Evolutionary conservation across 2,329 filamentous ascomycete species (phyloP).

Genomic region (Aspergillus fumigatus): DNA sequence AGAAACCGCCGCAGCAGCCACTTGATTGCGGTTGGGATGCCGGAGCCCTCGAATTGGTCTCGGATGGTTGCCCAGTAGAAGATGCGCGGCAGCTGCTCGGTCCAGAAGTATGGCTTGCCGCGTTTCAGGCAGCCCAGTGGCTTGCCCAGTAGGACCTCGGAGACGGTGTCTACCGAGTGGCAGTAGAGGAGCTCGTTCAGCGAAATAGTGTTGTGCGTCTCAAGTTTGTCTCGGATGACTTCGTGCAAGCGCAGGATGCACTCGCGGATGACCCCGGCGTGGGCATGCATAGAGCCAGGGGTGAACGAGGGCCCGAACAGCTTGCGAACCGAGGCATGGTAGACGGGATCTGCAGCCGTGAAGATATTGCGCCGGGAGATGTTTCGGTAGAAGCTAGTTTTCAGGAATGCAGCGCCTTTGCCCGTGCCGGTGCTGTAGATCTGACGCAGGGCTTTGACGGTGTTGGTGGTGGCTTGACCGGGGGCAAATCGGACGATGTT

Average conservation of each 20-base stretch:
- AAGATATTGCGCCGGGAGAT: conserved; percentile 23
- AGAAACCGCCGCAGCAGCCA: conserved; percentile 22
- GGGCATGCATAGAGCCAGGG: conserved; percentile 17
- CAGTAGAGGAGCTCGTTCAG: conserved; percentile 22
- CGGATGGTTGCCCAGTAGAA: conserved; percentile 25
- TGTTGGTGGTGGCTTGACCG: conserved; percentile 23
- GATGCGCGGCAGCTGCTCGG: conserved; percentile 22
- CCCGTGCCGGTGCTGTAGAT: conserved; percentile 19
- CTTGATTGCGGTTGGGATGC: conserved; percentile 22
- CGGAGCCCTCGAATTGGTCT: conserved; percentile 23
- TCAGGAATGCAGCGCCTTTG: conserved; percentile 19
- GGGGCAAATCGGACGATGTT: conserved; percentile 20
- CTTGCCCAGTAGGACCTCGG: conserved; percentile 22
- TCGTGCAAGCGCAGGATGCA: conserved; percentile 19
- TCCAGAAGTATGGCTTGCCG: conserved; percentile 24
- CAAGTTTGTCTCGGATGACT: conserved; percentile 9
- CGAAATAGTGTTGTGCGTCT: conserved; percentile 5
- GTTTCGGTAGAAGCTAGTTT: conserved; percentile 20
- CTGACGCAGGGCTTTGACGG: conserved; percentile 18
- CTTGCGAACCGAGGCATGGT: conserved; percentile 21
- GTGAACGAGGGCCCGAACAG: conserved; percentile 21
- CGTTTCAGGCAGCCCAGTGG: conserved; percentile 20
- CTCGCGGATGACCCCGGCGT: conserved; percentile 17
- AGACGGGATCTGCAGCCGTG: conserved; percentile 19
- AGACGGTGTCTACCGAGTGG: conserved; percentile 23